Evolutionary conservation across 2,329 filamentous ascomycete genomes (phyloP), one percentile per base, ranked within the genome.

Genomic region (Penicillium nordicum): DNA sequence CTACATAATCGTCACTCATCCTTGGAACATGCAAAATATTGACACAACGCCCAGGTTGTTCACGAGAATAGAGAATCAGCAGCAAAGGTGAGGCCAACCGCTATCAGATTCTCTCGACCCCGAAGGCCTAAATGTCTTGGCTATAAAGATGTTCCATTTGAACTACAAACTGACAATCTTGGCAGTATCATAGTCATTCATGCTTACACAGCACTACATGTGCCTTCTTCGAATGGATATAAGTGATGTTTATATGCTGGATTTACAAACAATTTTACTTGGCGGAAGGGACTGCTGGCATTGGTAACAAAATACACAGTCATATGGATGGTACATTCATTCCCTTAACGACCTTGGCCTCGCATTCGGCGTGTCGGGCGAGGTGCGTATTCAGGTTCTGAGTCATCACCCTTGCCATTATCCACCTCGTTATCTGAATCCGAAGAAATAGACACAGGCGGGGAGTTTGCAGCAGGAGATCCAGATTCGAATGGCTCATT

Each of bases 321-420:
- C 7, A 23, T n/a, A n/a, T 16, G 14, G 9, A 11, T 14, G 3
- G 5, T 34, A 36, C 9, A 34, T 40, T 29, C 4, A 27, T 16
- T 51, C 21, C 29, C 50, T 41, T 52, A 56, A 36, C 58, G 57
- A 41, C 60, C 62, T 41, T 58, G 56, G 47, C 60, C 62, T 41
- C 67, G 63, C 29, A 60, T 67, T 47, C 67, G 58, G 41, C 66
- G 63, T 30, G 61, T 66, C 40, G 56, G 55, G 25, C 50, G 60
- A 10, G 62, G 66, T 37, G 41, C 53, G 53, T 65, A 66, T 14
- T 66, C 65, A 18, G 60, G 53, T 27, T 60, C 61, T 30, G 58
- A 47, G 11, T 55, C 59, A 34, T 57, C 54, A n/a, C 27, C 44
- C n/a, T 57, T 6, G 8, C 48, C 46, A 3, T 55, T 53, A 7